Base-by-base conservation (phyloP, 1,139 yeast genomes). In the Taiozyma sp. region DNA sequence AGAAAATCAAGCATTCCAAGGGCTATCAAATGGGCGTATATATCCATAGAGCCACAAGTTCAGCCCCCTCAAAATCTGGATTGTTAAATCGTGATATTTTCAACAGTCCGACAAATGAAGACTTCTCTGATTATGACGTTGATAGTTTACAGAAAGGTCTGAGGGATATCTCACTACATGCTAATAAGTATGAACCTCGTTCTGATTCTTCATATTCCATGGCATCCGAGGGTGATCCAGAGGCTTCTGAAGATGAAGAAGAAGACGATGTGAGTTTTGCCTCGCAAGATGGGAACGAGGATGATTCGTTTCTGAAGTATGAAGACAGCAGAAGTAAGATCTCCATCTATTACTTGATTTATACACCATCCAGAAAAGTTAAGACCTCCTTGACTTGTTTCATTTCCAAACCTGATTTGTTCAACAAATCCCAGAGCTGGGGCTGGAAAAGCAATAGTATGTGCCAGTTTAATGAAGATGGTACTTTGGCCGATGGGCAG, bases 401-500 rank as follows among this genome's bases (percentile, higher is more conserved):
- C 58, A 67, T 77, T 11, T 75, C 80, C 4, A 70, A 76, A 10
- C 82, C 82, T 0, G 79, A 76, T 53, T 65, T 68, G 49, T 78
- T 78, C 58, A 75, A 74, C 48, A 69, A 71, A 49, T 73, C 79
- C 1, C 82, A 77, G 58, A 74, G 80, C 48, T 78, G 83, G 83
- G 82, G 82, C 2, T 77, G 78, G 81, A 77, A 76, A 53, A 73
- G 78, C 52, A 72, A 73, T 46, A 73, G 76, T 41, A 69, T 77
- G 72, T 75, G 79, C 50, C 66, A 72, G 4, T 74, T 75, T 53
- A 71, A 73, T 42, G 75, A 73, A 40, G 75, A 73, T 55, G 76
- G 77, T 4, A 65, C 70, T 3, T 62, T 73, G 56, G 66, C 70
- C 19, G 66, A 68, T 41, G 71, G 70, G 37, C 74, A 72, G 50